A percentile compares a stretch with the other conserved stretches of the same genome.
Evolutionary conservation across 192 early-diverging fungal species (phyloP).

Genomic region (Lobulomyces angularis): DNA sequence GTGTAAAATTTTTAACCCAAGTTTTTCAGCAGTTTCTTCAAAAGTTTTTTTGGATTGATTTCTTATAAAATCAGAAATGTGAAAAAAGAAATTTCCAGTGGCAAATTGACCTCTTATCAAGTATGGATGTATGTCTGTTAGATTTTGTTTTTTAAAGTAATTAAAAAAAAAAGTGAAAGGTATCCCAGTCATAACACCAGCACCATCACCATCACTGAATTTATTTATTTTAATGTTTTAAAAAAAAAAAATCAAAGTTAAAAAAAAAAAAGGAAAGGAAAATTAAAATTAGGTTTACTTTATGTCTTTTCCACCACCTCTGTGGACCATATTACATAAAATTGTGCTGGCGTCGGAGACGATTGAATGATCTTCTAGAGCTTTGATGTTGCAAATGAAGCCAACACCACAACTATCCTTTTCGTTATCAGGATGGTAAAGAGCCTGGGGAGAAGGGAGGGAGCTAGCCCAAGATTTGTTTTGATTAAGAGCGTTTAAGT

Average conservation of each 20-base stretch:
- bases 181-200: conserved; percentile 93
- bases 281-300: too few relatives aligned
- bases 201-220: conserved; percentile 92
- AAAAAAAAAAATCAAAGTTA: too few relatives aligned
- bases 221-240: too few relatives aligned
- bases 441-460: conserved; percentile 73
- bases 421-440: conserved; percentile 79
- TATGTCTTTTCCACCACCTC: conserved; percentile 86
- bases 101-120: too few relatives aligned
- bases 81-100: conserved; percentile 91
- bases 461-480: conserved; percentile 80
- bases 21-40: conserved; percentile 61
- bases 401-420: conserved; percentile 97
- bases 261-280: too few relatives aligned
- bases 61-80: conserved; percentile 48
- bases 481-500: too few relatives aligned
- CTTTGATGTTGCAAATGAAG: conserved; percentile 91
- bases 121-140: too few relatives aligned
- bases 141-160: too few relatives aligned
- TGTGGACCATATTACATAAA: conserved; percentile 98
- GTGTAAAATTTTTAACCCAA: conserved; percentile 65
- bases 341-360: conserved; percentile 79
- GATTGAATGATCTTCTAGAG: conserved; percentile 68
- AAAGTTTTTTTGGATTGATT: conserved; percentile 62
- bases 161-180: conserved; percentile 85